Evolutionary conservation across 345 rosid species (phyloP).

Genomic region (Lepidium africanum): DNA sequence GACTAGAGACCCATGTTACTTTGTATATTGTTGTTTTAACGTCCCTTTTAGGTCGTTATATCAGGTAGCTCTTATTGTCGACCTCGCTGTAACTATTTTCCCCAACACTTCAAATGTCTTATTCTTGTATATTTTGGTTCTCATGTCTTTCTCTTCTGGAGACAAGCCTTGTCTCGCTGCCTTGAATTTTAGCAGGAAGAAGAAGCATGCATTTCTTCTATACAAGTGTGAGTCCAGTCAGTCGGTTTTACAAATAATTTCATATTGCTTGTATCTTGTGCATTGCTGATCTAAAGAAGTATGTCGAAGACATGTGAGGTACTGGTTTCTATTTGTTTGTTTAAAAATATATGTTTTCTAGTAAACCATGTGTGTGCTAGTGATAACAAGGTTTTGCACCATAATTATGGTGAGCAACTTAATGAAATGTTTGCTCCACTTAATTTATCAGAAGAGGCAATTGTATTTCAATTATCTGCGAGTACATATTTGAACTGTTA

Average conservation of each 20-base stretch:
- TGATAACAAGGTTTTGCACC: not conserved
- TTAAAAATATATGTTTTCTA: not conserved
- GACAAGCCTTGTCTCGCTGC: conserved; percentile 10
- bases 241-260: conserved; percentile 3
- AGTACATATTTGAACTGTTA: conserved; percentile 1
- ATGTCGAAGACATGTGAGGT: conserved; percentile 25
- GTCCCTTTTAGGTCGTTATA: not conserved
- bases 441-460: not conserved
- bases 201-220: conserved; percentile 20
- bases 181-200: conserved; percentile 22
- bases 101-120: not conserved
- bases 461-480: not conserved
- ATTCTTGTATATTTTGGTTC: not conserved
- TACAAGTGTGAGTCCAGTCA: not conserved
- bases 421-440: not conserved
- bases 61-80: not conserved
- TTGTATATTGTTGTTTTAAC: not conserved
- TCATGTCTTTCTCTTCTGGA: conserved; percentile 17
- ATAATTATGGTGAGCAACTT: not conserved
- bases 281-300: conserved; percentile 15
- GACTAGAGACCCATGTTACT: not conserved
- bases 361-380: not conserved
- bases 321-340: conserved; percentile 17
- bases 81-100: not conserved
- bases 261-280: not conserved